Percentiles rank a stretch among this genome's conserved stretches.
Conservation (phyloP, 768 basidiomycete species). For the Porphyrellus cyaneotinctus region DNA sequence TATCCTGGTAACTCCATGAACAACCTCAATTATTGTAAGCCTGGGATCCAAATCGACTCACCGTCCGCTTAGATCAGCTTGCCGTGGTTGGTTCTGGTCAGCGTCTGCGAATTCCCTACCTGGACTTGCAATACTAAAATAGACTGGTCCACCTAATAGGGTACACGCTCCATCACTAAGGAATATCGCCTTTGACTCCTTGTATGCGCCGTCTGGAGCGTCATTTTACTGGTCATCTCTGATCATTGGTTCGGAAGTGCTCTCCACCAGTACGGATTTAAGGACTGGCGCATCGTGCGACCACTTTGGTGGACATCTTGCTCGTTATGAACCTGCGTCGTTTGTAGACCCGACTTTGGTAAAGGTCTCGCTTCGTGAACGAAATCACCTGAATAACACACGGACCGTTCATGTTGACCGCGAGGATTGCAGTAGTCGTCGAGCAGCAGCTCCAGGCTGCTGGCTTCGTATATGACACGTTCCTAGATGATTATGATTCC, state of each 20-base stretch:
- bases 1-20: too few species aligned
- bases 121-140: too few species aligned
- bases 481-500: slow-evolving; percentile 3
- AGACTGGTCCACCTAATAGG: too few species aligned
- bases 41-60: too few species aligned
- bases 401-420: background rate
- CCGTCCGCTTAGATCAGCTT: too few species aligned
- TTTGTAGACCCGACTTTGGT: slow-evolving; percentile 53
- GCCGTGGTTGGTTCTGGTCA: too few species aligned
- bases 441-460: slow-evolving; percentile 12
- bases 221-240: slow-evolving; percentile 36
- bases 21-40: too few species aligned
- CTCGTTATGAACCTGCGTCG: slow-evolving; percentile 37
- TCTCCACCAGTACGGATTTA: slow-evolving; percentile 34
- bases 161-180: too few species aligned
- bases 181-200: too few species aligned
- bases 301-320: slow-evolving; percentile 38
- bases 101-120: too few species aligned
- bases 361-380: slow-evolving; percentile 54
- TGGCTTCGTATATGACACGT: slow-evolving; percentile 18
- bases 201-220: too few species aligned
- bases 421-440: slow-evolving; percentile 9
- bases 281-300: slow-evolving; percentile 40
- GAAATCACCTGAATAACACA: too few species aligned
- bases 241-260: slow-evolving; percentile 42